Percentiles rank a stretch among this genome's conserved stretches.
These are phyloP conservation scores for Mycena latifolia DNA, from an alignment of 768 basidiomycete species.

Conservation along the genomic window DNA sequence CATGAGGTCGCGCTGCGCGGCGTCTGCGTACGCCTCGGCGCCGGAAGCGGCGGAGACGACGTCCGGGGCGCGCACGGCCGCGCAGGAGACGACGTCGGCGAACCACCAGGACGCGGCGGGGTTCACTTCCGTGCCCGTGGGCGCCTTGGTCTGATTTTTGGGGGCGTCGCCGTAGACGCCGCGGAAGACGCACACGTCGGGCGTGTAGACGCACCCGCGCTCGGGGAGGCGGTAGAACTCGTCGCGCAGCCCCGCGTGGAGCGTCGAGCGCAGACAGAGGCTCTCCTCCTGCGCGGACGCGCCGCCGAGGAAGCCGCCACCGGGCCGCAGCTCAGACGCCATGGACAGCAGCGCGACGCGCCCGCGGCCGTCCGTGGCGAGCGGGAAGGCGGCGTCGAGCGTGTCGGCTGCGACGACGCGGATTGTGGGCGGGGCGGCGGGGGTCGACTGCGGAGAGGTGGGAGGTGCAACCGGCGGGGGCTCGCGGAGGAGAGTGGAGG, in stretches of 20 bases:
- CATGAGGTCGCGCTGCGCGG: constrained; percentile 35
- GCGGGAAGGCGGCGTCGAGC: constrained; percentile 31
- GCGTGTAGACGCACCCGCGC: constrained; percentile 36
- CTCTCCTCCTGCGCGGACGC: constrained; percentile 38
- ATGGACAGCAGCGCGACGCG: constrained; percentile 35
- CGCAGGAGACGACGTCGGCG: constrained; percentile 39
- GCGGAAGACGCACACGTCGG: constrained; percentile 39
- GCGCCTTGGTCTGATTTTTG: no score
- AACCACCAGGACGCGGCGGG: constrained; percentile 35
- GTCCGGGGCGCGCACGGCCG: constrained; percentile 36
- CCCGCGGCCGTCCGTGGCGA: constrained; percentile 21
- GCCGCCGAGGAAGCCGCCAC: constrained; percentile 38
- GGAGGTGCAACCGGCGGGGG: constrained; percentile 16
- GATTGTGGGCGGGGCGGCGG: constrained; percentile 25
- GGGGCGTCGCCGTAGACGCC: constrained; percentile 25
- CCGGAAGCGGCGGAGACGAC: no score
- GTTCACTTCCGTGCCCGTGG: constrained; percentile 14
- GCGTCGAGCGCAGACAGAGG: constrained; percentile 38
- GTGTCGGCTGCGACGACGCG: constrained; percentile 36
- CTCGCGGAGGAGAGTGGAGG: constrained; percentile 30
- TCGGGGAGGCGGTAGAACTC: constrained; percentile 38
- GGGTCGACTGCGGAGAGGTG: neutral
- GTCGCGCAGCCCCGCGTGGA: constrained; percentile 34
- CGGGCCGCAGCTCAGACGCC: constrained; percentile 38
- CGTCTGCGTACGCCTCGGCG: constrained; percentile 28